Percentiles rank a stretch among this genome's conserved stretches.
Conservation (phyloP, 2,329 filamentous ascomycete species). For the Claviceps digitariae region DNA sequence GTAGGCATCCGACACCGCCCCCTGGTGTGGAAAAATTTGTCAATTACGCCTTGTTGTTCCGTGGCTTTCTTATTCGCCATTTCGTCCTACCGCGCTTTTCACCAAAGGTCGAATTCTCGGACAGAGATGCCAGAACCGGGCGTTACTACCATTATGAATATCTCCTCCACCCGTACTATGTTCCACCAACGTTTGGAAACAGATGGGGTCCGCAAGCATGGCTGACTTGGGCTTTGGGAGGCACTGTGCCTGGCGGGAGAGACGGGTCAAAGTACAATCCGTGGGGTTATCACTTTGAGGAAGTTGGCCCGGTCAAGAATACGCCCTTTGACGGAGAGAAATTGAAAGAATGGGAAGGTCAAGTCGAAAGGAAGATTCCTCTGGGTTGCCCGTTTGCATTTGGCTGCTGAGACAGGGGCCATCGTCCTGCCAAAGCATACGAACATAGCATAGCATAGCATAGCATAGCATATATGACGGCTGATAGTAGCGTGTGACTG, state of each 20-base stretch:
- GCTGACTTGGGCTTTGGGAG: slow-evolving; percentile 1
- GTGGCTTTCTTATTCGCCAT: slow-evolving; percentile 1
- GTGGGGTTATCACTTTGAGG: slow-evolving; percentile 1
- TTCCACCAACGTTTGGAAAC: slow-evolving; percentile 1
- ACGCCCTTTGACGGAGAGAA: not conserved
- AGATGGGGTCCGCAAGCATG: slow-evolving; percentile 3
- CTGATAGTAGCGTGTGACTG: not conserved
- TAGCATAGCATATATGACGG: too few relatives aligned
- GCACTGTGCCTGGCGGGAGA: not conserved
- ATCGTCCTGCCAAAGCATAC: too few relatives aligned
- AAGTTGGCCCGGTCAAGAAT: slow-evolving; percentile 1
- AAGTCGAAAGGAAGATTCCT: slow-evolving; percentile 1
- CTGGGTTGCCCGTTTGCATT: slow-evolving; percentile 3
- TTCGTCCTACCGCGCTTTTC: slow-evolving; percentile 1
- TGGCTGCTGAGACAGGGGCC: not conserved
- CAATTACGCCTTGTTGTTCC: not conserved
- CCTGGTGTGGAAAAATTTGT: not conserved
- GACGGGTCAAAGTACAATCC: not conserved
- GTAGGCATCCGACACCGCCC: not conserved
- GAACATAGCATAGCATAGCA: too few relatives aligned
- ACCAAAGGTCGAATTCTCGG: not conserved
- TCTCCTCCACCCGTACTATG: slow-evolving; percentile 3
- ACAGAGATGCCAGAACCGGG: not conserved
- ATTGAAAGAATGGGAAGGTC: not conserved
- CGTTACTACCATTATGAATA: slow-evolving; percentile 1